A percentile compares a stretch with the other conserved stretches of the same genome.
Conservation (phyloP, 257 asterid genomes). For the Penstemon newberryi region DNA sequence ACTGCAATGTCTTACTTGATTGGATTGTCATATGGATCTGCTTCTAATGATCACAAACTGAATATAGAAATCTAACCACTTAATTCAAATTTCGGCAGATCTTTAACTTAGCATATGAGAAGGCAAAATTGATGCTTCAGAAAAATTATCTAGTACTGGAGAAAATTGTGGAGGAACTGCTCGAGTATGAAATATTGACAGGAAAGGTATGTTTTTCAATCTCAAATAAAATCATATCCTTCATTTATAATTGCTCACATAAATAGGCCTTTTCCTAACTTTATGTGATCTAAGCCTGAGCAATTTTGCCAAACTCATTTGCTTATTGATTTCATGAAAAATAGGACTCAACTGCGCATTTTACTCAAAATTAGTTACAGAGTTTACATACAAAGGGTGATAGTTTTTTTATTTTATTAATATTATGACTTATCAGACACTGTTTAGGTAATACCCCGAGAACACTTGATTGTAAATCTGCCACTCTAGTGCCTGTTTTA, state of each 20-base stretch:
- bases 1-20: conserved; percentile 7
- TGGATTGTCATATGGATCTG: conserved; percentile 10
- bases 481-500: no score
- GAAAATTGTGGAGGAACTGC: conserved; percentile 83
- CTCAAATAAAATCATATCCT: conserved; percentile 7
- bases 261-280: background rate
- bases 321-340: conserved; percentile 6
- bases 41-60: conserved; percentile 13
- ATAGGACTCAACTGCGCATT: background rate
- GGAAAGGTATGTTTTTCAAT: conserved; percentile 66
- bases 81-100: conserved; percentile 50
- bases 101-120: conserved; percentile 76
- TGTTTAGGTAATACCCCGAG: no score
- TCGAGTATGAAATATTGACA: conserved; percentile 71
- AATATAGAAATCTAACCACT: conserved; percentile 13
- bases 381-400: no score
- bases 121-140: conserved; percentile 72
- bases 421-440: no score
- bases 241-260: conserved; percentile 15
- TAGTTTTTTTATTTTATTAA: no score
- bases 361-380: background rate
- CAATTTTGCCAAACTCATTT: conserved; percentile 9
- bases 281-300: background rate
- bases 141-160: conserved; percentile 66
- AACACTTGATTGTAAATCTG: no score